Conservation (phyloP, 352 stramenopile species). For the Phytophthora ramorum region DNA sequence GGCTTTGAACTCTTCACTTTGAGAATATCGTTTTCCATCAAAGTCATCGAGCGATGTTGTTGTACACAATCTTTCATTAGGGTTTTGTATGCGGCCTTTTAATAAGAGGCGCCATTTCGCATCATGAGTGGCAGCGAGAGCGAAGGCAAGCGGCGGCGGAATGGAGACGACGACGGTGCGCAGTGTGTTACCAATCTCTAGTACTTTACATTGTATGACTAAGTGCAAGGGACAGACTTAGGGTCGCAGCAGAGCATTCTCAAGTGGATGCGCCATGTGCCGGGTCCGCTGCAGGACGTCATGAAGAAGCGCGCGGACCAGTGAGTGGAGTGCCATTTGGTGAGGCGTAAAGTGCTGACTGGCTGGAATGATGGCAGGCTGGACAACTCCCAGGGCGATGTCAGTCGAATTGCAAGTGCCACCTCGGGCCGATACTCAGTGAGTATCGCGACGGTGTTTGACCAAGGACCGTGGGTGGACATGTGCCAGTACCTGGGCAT, state of each 20-base stretch:
- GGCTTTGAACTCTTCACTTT: no score
- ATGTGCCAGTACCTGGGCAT: conserved; percentile 77
- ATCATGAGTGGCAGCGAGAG: conserved; percentile 32
- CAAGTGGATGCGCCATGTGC: conserved; percentile 79
- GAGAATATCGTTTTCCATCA: no score
- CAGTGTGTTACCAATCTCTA: neutral
- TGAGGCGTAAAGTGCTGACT: neutral
- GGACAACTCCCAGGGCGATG: conserved; percentile 45
- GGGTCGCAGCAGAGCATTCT: conserved; percentile 76
- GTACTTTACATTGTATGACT: conserved; percentile 2
- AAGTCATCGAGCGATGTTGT: no score
- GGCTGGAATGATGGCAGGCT: conserved; percentile 30
- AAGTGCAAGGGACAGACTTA: conserved; percentile 35
- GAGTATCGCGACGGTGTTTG: conserved; percentile 74
- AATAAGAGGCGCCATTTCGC: neutral
- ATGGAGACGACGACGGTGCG: conserved; percentile 27
- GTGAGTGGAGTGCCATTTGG: conserved; percentile 22
- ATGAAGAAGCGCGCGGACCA: conserved; percentile 74
- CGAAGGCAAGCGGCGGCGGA: conserved; percentile 29
- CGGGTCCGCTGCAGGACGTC: conserved; percentile 75
- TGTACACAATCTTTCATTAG: no score
- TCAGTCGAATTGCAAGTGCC: conserved; percentile 46
- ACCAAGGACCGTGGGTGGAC: conserved; percentile 82
- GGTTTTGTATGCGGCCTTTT: no score
- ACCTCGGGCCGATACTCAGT: conserved; percentile 53